phyloP scores from a whole-genome alignment of 225 moss, liverwort and hornwort genomes.

The Physcomitrium patens region DNA sequence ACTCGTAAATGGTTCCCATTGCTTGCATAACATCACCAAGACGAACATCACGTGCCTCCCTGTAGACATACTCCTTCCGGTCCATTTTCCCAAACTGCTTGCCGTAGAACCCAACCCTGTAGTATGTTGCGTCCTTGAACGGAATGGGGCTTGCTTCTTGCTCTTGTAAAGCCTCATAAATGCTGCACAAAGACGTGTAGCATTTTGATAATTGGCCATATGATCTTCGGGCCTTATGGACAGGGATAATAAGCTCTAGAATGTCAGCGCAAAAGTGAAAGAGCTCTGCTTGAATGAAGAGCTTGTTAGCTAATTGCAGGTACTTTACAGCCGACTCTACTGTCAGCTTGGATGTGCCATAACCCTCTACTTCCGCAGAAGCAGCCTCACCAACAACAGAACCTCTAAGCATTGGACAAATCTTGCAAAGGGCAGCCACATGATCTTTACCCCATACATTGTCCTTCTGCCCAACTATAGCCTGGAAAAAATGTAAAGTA shows the following conservation, averaged over 20 bases:
- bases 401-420: conserved; percentile 85
- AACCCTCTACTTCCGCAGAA: conserved; percentile 86
- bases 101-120: conserved; percentile 90
- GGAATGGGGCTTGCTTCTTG: conserved; percentile 87
- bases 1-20: conserved; percentile 76
- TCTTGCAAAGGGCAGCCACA: conserved; percentile 72
- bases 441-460: conserved; percentile 86
- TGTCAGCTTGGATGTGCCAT: conserved; percentile 85
- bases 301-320: conserved; percentile 81
- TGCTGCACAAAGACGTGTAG: conserved; percentile 77
- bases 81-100: conserved; percentile 73
- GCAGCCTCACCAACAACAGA: conserved; percentile 83
- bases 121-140: conserved; percentile 87
- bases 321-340: conserved; percentile 86
- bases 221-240: conserved; percentile 74
- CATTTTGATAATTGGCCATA: conserved; percentile 85
- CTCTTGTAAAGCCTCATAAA: conserved; percentile 76
- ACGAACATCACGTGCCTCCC: conserved; percentile 87
- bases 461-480: conserved; percentile 73
- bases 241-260: conserved; percentile 82
- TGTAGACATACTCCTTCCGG: conserved; percentile 83
- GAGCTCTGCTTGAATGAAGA: conserved; percentile 79
- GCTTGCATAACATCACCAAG: conserved; percentile 88
- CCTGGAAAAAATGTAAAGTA: conserved; percentile 39
- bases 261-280: conserved; percentile 88